phyloP scores from a whole-genome alignment of 148 eudicot genomes.

The Rhododendron molle region DNA sequence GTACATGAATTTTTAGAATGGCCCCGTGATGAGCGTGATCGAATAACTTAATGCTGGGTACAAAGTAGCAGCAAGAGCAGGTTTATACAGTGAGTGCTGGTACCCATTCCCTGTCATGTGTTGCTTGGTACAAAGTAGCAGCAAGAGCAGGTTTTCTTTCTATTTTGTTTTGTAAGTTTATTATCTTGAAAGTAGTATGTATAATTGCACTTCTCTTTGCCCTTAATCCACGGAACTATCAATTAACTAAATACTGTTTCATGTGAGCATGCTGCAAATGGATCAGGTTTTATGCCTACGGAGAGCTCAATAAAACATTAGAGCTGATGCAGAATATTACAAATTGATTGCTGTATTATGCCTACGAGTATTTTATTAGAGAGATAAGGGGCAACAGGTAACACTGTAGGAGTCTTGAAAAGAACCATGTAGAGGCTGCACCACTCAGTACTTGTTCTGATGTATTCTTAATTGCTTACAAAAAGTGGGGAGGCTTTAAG shows the following conservation, averaged over 20 bases:
- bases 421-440: background rate
- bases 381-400: background rate
- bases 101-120: too few species aligned
- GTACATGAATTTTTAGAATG: too few species aligned
- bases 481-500: background rate
- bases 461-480: background rate
- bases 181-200: background rate
- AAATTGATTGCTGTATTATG: background rate
- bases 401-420: constrained; percentile 3
- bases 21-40: too few species aligned
- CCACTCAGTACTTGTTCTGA: background rate
- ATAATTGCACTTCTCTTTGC: background rate
- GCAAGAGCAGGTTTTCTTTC: background rate
- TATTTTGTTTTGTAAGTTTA: background rate
- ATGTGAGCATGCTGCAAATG: background rate
- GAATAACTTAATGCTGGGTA: too few species aligned
- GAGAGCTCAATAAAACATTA: background rate
- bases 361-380: background rate
- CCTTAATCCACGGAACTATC: background rate
- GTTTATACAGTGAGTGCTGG: too few species aligned
- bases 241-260: background rate
- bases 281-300: background rate
- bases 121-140: too few species aligned
- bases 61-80: too few species aligned
- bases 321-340: background rate